Evolutionary conservation across 176 grass and related monocot genomes (phyloP).

Genomic region (Oryza rufipogon): DNA sequence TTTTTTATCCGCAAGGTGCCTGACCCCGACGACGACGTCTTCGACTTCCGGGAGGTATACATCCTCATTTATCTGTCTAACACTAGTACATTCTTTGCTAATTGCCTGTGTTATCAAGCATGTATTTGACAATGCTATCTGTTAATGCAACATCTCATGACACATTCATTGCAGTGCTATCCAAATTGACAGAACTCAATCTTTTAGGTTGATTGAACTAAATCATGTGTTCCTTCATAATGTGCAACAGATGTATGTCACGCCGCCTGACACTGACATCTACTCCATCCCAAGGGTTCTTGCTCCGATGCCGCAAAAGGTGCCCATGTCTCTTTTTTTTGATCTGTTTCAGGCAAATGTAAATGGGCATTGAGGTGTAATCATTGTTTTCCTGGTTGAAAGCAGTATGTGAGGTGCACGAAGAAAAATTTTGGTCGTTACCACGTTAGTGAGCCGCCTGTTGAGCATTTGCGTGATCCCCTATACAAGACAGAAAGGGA

Average conservation of each 20-base stretch:
- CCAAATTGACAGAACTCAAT: neutral
- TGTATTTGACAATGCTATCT: neutral
- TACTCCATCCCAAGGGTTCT: slow-evolving; percentile 92
- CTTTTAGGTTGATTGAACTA: neutral
- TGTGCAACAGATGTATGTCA: slow-evolving; percentile 86
- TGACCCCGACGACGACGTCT: slow-evolving; percentile 82
- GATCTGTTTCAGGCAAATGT: slow-evolving; percentile 8
- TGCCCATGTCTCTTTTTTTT: neutral
- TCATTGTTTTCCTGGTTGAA: slow-evolving; percentile 34
- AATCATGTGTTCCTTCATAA: neutral
- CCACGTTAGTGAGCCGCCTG: slow-evolving; percentile 81
- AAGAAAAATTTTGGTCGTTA: slow-evolving; percentile 71
- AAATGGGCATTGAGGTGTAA: neutral
- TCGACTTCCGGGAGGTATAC: slow-evolving; percentile 86
- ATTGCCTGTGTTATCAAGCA: neutral
- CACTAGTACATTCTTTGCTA: neutral
- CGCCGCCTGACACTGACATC: slow-evolving; percentile 76
- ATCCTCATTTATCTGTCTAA: neutral
- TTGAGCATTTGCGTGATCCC: slow-evolving; percentile 66
- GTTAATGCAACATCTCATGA: slow-evolving; percentile 4
- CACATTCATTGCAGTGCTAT: neutral
- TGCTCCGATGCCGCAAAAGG: slow-evolving; percentile 82
- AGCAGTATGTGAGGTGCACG: slow-evolving; percentile 65
- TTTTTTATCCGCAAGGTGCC: slow-evolving; percentile 83
- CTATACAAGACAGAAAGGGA: slow-evolving; percentile 77